A percentile compares a stretch with the other conserved stretches of the same genome.
These are phyloP conservation scores for Teunomyces gatunensis DNA, from an alignment of 805 yeast genomes.

Conservation along the genomic window DNA sequence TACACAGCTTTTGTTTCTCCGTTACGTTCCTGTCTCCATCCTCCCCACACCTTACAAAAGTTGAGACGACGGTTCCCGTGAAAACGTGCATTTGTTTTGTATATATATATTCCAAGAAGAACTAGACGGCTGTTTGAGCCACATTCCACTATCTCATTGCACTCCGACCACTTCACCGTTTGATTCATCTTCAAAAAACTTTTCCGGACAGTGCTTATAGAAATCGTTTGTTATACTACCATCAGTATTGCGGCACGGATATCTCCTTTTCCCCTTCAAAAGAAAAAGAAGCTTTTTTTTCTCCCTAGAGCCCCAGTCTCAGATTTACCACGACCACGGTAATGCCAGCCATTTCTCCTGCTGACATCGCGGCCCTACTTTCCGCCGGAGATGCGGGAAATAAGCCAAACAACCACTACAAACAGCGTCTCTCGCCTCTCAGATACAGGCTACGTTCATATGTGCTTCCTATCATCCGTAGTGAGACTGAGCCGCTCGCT, in stretches of 20 bases:
- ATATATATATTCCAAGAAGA: neutral
- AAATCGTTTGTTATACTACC: neutral
- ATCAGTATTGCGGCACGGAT: neutral
- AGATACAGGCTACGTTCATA: conserved; percentile 53
- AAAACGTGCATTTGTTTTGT: neutral
- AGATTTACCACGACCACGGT: conserved; percentile 4
- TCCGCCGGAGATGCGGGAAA: conserved; percentile 67
- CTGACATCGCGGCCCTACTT: conserved; percentile 11
- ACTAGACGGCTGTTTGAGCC: neutral
- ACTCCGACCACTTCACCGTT: neutral
- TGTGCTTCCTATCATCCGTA: conserved; percentile 55
- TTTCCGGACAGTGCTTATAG: neutral
- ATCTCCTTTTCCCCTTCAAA: neutral
- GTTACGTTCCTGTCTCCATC: neutral
- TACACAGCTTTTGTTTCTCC: too few relatives aligned
- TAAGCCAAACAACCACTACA: conserved; percentile 64
- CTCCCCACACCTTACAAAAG: neutral
- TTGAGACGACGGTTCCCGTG: too few relatives aligned
- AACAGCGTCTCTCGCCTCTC: conserved; percentile 50
- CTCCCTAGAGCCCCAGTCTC: neutral
- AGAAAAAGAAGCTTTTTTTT: neutral
- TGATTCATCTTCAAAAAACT: neutral
- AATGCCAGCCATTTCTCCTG: conserved; percentile 9
- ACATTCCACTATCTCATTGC: too few relatives aligned
- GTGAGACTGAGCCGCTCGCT: conserved; percentile 63